Evolutionary conservation across 352 stramenopile species (phyloP).

Genomic region (Phytophthora tentaculata): DNA sequence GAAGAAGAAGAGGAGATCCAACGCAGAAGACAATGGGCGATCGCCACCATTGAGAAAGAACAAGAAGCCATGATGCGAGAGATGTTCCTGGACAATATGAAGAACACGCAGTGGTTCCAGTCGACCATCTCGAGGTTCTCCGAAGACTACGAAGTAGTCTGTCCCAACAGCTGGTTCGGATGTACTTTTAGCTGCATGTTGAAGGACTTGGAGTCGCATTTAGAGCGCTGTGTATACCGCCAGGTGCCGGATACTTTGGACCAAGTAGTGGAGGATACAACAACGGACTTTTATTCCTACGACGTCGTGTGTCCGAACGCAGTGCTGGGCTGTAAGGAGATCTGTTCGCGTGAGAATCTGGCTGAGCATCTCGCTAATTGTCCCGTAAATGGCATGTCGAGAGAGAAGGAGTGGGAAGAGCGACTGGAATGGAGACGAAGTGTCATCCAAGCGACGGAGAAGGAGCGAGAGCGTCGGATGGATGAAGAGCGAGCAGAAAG

Average conservation of each 20-base stretch:
- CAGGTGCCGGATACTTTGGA: constrained; percentile 82
- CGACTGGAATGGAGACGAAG: constrained; percentile 65
- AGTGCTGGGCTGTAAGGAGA: constrained; percentile 78
- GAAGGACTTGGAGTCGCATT: constrained; percentile 73
- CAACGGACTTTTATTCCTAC: constrained; percentile 80
- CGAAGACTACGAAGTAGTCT: constrained; percentile 87
- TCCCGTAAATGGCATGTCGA: constrained; percentile 70
- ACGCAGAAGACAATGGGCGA: constrained; percentile 72
- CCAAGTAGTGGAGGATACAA: constrained; percentile 59
- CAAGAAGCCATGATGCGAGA: constrained; percentile 82
- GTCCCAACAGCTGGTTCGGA: constrained; percentile 88
- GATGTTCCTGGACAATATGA: constrained; percentile 90
- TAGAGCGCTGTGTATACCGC: constrained; percentile 71
- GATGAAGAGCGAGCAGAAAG: constrained; percentile 52
- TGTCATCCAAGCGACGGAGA: constrained; percentile 78
- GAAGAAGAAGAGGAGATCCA: constrained; percentile 80
- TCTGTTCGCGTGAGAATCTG: constrained; percentile 76
- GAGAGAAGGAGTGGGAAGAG: constrained; percentile 83
- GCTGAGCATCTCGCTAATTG: constrained; percentile 70
- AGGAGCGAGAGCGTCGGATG: constrained; percentile 74
- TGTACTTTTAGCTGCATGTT: constrained; percentile 88
- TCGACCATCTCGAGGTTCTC: constrained; percentile 81
- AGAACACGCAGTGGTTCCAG: constrained; percentile 91
- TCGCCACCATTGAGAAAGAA: constrained; percentile 82
- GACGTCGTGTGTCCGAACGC: constrained; percentile 87